phyloP scores from a whole-genome alignment of 257 asterid species.

The Solanum ossicruentum region DNA sequence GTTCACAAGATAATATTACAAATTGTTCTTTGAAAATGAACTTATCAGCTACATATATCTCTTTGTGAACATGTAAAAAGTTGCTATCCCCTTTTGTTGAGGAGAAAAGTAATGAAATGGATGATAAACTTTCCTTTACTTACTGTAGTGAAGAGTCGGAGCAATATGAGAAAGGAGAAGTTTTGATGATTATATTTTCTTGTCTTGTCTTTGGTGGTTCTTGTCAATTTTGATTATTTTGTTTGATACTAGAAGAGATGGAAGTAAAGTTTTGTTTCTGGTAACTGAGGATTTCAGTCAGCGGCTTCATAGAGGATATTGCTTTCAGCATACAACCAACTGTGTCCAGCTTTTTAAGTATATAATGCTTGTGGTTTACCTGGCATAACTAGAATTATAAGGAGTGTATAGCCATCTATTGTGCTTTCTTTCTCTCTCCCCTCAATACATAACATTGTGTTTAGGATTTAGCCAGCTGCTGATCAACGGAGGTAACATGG shows the following conservation, averaged over 20 bases:
- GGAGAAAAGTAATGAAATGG: neutral
- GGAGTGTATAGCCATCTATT: neutral
- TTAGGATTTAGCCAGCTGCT: neutral
- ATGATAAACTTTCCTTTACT: neutral
- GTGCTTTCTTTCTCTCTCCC: neutral
- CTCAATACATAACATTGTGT: neutral
- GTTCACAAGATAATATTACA: neutral
- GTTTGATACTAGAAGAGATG: neutral
- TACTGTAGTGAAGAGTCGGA: neutral
- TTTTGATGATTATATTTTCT: neutral
- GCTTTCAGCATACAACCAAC: neutral
- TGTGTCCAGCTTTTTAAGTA: neutral
- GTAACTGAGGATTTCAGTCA: neutral
- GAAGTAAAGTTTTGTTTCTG: neutral
- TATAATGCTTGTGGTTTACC: neutral
- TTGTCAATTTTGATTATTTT: neutral
- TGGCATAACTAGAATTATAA: neutral
- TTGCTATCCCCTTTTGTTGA: neutral
- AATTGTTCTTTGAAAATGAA: neutral
- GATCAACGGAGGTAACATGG: neutral
- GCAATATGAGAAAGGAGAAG: neutral
- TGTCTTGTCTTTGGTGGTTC: neutral
- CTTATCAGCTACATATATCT: neutral
- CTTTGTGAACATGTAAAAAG: neutral
- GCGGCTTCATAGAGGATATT: neutral